Conservation (phyloP, 1,139 yeast genomes). For the Hemisphaericaspora xylanilytica region DNA sequence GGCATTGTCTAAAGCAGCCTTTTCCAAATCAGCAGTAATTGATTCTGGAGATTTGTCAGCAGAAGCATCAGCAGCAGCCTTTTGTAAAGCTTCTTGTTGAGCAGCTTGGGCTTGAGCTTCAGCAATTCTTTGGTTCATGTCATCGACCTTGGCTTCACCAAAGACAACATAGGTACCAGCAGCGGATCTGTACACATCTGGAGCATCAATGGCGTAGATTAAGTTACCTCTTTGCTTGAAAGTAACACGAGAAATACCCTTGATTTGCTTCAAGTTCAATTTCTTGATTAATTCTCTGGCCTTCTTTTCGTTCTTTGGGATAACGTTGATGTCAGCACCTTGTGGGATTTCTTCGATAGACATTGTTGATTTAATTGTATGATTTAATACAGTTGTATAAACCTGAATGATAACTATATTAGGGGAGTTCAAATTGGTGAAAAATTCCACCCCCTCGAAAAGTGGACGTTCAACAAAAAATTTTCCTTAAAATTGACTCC, state of each 20-base stretch:
- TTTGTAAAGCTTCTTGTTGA: slow-evolving; percentile 64
- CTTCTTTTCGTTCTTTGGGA: slow-evolving; percentile 91
- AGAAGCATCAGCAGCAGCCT: slow-evolving; percentile 41
- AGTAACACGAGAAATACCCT: slow-evolving; percentile 93
- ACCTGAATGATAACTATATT: background rate
- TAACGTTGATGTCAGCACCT: slow-evolving; percentile 82
- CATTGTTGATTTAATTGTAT: slow-evolving; percentile 31
- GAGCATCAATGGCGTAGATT: slow-evolving; percentile 87
- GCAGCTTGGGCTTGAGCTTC: slow-evolving; percentile 52
- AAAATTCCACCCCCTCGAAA: too few relatives aligned
- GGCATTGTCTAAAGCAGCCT: slow-evolving; percentile 60
- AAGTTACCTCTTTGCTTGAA: slow-evolving; percentile 93
- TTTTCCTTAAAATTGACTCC: background rate
- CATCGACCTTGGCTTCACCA: slow-evolving; percentile 97
- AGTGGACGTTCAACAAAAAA: too few relatives aligned
- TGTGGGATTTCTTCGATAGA: slow-evolving; percentile 71
- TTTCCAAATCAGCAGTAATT: slow-evolving; percentile 88
- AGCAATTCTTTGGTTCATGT: slow-evolving; percentile 76
- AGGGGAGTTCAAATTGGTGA: background rate
- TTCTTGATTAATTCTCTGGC: slow-evolving; percentile 90
- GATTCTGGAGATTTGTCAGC: slow-evolving; percentile 64
- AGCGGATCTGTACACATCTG: slow-evolving; percentile 92
- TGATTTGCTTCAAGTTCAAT: slow-evolving; percentile 86
- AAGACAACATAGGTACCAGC: slow-evolving; percentile 96
- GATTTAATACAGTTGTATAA: background rate